Percentiles rank a stretch among this genome's conserved stretches.
Evolutionary conservation across 2,329 filamentous ascomycete species (phyloP).

Genomic region (Penicillium concentricum): DNA sequence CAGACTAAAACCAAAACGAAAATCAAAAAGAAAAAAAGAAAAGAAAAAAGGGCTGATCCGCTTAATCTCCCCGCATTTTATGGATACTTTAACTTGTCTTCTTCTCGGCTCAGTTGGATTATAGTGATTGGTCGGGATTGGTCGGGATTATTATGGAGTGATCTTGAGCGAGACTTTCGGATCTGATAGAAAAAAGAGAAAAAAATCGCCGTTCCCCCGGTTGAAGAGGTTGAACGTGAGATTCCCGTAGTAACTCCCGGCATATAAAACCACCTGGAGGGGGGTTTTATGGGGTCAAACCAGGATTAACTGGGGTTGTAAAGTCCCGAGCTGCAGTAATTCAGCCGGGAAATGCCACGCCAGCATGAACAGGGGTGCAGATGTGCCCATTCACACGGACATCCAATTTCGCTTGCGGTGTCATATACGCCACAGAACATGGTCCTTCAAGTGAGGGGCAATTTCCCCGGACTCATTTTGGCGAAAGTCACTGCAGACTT

Average conservation of each 20-base stretch:
- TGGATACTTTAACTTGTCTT: not conserved
- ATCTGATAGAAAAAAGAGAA: not conserved
- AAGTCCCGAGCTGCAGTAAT: constrained; percentile 1
- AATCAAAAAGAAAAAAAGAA: not conserved
- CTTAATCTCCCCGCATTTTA: constrained; percentile 24
- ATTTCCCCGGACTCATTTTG: constrained; percentile 11
- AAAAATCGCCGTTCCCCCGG: not conserved
- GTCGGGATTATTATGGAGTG: not conserved
- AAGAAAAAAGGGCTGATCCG: constrained; percentile 12
- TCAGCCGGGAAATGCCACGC: constrained; percentile 16
- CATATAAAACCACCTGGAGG: constrained; percentile 8
- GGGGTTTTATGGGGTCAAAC: not conserved
- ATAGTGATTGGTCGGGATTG: constrained; percentile 1
- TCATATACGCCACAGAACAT: constrained; percentile 12
- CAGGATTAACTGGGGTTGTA: not conserved
- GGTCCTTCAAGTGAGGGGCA: constrained; percentile 5
- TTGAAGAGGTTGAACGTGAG: not conserved
- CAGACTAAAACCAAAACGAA: not conserved
- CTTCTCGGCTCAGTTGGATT: not conserved
- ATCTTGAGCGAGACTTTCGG: not conserved
- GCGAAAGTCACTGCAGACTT: constrained; percentile 9
- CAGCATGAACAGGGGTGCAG: constrained; percentile 11
- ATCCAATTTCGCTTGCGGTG: constrained; percentile 11
- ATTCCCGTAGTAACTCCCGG: constrained; percentile 8
- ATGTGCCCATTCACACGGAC: constrained; percentile 1